phyloP scores from a whole-genome alignment of 768 basidiomycete genomes.

The Heimioporus sp. region DNA sequence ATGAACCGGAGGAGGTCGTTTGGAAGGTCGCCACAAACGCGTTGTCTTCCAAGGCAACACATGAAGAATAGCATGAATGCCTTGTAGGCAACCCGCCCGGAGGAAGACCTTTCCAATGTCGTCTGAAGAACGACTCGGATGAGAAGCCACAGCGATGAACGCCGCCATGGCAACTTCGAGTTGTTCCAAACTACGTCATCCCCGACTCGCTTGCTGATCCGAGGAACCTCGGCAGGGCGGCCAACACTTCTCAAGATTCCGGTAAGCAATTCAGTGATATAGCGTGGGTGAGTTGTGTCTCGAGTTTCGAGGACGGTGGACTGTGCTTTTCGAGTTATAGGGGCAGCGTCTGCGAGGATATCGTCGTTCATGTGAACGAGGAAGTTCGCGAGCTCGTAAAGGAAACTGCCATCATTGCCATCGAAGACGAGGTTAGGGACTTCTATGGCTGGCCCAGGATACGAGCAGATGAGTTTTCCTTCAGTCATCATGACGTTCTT shows the following conservation, averaged over 20 bases:
- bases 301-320: slow-evolving; percentile 35
- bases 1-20: slow-evolving; percentile 38
- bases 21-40: neutral
- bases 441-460: slow-evolving; percentile 44
- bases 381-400: slow-evolving; percentile 35
- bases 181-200: slow-evolving; percentile 47
- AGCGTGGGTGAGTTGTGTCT: slow-evolving; percentile 40
- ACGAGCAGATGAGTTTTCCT: slow-evolving; percentile 46
- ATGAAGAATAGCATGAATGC: slow-evolving; percentile 33
- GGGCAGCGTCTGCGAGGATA: slow-evolving; percentile 29
- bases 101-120: slow-evolving; percentile 20
- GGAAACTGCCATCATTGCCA: slow-evolving; percentile 30
- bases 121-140: slow-evolving; percentile 46
- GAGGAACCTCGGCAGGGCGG: slow-evolving; percentile 24
- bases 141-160: slow-evolving; percentile 49
- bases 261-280: slow-evolving; percentile 44
- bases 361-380: slow-evolving; percentile 33
- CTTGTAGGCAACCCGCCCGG: slow-evolving; percentile 27
- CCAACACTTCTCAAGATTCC: slow-evolving; percentile 42
- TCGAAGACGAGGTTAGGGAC: slow-evolving; percentile 31
- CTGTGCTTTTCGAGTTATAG: slow-evolving; percentile 36
- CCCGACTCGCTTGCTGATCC: slow-evolving; percentile 41
- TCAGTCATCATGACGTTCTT: slow-evolving; percentile 33
- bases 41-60: slow-evolving; percentile 8
- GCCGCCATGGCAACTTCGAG: slow-evolving; percentile 43